Evolutionary conservation across 2,329 filamentous ascomycete species (phyloP), one percentile per base, ranked within the genome.

Genomic region (Neocatenulostroma microsporum): DNA sequence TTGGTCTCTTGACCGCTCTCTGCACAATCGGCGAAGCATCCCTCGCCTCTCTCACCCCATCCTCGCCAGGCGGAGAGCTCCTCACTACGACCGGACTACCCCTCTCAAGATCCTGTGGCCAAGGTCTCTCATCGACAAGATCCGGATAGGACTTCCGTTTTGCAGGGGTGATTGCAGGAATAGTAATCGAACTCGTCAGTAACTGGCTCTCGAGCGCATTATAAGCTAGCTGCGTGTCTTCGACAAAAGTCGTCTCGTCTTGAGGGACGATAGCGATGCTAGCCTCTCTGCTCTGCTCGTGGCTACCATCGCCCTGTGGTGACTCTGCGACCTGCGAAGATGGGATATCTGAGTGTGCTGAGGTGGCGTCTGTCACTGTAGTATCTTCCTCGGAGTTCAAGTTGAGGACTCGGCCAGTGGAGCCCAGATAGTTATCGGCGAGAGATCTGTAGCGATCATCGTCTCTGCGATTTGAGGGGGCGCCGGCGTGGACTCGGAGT

Each of bases 401-500:
- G n/a, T n/a, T n/a, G n/a, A n/a, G n/a, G n/a, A 23, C 19, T 9
- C 17, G 34, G 6, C 39, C 17, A 5, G n/a, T 25, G 37, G 67
- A 67, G 17, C 47, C 44, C 12, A 53, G 37, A 48, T 70, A 70
- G 9, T 61, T 59, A 18, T 54, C 46, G 10, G 63, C 63, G 41
- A 68, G 51, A 28, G 56, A 54, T 30, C 53, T 55, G 40, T 61
- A 66, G 4, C 56, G 42, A 24, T 64, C 57, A 52, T 70, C 68
- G 41, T 63, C 59, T 25, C 55, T 53, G 20, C 53, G 56, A 24
- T 57, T 62, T 7, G 62, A 59, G 7, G 65, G 54, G 5, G 67
- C 61, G 40, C 66, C 64, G 26, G 67, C 62, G 47, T 71, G 68
- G 21, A 65, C 62, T 21, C 68, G 55, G 18, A 70, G 55, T 40